Conservation (phyloP, 2,329 filamentous ascomycete species). For the Myriangium duriaei region DNA sequence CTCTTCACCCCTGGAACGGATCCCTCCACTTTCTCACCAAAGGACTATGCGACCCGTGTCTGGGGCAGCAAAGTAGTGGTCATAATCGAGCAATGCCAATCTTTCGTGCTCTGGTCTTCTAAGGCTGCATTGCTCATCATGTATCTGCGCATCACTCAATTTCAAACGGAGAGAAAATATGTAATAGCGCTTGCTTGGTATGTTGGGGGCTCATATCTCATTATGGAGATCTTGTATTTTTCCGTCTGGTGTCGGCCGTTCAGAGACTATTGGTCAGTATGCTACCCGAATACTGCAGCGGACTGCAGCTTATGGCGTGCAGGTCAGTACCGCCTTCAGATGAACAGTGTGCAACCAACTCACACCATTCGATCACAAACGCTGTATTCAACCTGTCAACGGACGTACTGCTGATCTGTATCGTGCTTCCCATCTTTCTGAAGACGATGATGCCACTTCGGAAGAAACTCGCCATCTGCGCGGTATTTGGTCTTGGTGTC, state of each 20-base stretch:
- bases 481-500: conserved; percentile 44
- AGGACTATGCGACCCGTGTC: conserved; percentile 16
- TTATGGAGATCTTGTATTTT: conserved; percentile 30
- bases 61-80: conserved; percentile 28
- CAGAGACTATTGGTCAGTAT: conserved; percentile 24
- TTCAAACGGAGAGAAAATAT: conserved; percentile 23
- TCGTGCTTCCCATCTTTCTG: conserved; percentile 35
- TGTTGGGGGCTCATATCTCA: conserved; percentile 22
- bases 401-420: conserved; percentile 32
- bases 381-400: conserved; percentile 34
- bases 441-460: conserved; percentile 30
- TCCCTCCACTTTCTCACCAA: conserved; percentile 26
- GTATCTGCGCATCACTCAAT: conserved; percentile 26
- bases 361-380: conserved; percentile 27
- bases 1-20: conserved; percentile 34
- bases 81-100: conserved; percentile 29
- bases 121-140: conserved; percentile 27
- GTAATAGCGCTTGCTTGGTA: conserved; percentile 24
- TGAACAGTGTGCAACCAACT: conserved; percentile 30
- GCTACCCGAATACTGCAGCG: not conserved
- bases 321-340: conserved; percentile 18
- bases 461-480: conserved; percentile 42
- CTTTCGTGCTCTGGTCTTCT: conserved; percentile 26
- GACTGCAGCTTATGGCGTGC: not conserved
- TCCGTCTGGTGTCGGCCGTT: conserved; percentile 30